Evolutionary conservation across 1,284 basidiomycete genomes (phyloP).

Genomic region (Naganishia liquefaciens): DNA sequence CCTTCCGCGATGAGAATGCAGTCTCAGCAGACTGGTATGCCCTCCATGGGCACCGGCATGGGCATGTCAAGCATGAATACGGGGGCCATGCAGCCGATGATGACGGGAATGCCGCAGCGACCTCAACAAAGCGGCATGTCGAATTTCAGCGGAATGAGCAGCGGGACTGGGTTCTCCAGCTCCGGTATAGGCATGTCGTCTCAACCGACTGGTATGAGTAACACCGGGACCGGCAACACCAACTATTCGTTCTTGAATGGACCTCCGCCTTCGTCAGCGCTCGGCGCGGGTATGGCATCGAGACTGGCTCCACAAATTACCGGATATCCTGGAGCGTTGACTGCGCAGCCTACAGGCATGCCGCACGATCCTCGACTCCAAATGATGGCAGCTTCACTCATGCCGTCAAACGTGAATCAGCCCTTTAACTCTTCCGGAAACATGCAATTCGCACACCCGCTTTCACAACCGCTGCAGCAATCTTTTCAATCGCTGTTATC

Average conservation of each 20-base stretch:
- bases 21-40: conserved; percentile 46
- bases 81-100: conserved; percentile 33
- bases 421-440: conserved; percentile 46
- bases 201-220: conserved; percentile 18
- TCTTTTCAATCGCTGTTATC: conserved; percentile 58
- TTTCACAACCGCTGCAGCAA: conserved; percentile 59
- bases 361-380: conserved; percentile 72
- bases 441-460: conserved; percentile 62
- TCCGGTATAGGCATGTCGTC: conserved; percentile 26
- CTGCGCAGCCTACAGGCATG: conserved; percentile 41
- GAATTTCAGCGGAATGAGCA: conserved; percentile 16
- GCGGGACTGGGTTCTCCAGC: neutral
- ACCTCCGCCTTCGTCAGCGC: conserved; percentile 43
- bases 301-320: conserved; percentile 36
- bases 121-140: conserved; percentile 34
- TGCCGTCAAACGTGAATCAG: conserved; percentile 60
- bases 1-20: conserved; percentile 25
- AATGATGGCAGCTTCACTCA: conserved; percentile 83
- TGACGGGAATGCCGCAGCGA: conserved; percentile 35
- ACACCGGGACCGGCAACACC: conserved; percentile 9
- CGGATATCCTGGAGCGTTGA: conserved; percentile 39
- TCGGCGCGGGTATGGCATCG: conserved; percentile 33
- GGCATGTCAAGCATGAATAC: conserved; percentile 42
- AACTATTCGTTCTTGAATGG: conserved; percentile 52
- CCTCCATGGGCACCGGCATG: conserved; percentile 47